These are phyloP conservation scores for Protostelium mycophagum DNA, from an alignment of 78 protist species.

Conservation along the genomic window DNA sequence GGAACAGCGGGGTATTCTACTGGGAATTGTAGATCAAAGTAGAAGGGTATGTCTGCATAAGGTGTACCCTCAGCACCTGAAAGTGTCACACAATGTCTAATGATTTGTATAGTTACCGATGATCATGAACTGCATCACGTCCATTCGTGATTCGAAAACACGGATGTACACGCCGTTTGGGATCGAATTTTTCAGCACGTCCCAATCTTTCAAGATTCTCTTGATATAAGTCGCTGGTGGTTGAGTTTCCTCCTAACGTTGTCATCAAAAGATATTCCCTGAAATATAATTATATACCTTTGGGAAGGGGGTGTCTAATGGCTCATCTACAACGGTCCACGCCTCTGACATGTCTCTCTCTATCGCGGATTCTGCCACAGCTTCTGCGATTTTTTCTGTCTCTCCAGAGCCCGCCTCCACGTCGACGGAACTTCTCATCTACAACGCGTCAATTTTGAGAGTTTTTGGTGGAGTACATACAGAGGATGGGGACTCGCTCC, in stretches of 20 bases:
- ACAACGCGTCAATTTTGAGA: no score
- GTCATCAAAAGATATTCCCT: background rate
- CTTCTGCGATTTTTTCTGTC: background rate
- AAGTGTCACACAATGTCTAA: background rate
- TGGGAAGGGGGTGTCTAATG: background rate
- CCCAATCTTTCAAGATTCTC: background rate
- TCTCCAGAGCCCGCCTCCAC: background rate
- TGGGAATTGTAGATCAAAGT: background rate
- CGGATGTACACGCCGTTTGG: background rate
- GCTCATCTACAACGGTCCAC: background rate
- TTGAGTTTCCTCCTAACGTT: background rate
- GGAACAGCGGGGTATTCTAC: background rate
- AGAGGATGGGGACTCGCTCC: no score
- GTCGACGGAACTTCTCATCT: no score
- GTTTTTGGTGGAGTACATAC: no score
- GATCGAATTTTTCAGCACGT: background rate
- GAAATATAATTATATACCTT: background rate
- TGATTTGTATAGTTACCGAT: background rate
- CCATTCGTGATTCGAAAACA: background rate
- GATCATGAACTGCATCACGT: background rate
- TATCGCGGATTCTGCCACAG: background rate
- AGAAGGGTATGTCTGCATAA: background rate
- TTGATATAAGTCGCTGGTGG: background rate
- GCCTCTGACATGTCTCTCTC: background rate
- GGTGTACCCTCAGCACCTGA: background rate